phyloP scores from a whole-genome alignment of 1,284 basidiomycete species.

The Porogramme epimiltina region DNA sequence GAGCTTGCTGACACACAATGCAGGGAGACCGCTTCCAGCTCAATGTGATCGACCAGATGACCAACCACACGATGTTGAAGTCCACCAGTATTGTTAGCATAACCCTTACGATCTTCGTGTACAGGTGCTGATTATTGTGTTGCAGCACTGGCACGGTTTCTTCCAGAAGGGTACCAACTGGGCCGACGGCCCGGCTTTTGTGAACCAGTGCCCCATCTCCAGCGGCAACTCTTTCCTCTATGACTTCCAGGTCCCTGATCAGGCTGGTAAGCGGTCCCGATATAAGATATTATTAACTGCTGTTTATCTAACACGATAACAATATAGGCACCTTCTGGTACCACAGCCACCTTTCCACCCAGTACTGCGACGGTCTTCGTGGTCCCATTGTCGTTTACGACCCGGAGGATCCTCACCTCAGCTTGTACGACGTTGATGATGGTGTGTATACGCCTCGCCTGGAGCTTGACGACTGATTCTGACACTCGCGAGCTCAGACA shows the following conservation, averaged over 20 bases:
- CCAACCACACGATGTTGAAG: slow-evolving; percentile 31
- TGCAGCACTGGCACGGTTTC: slow-evolving; percentile 38
- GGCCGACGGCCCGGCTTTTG: slow-evolving; percentile 19
- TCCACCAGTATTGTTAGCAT: slow-evolving; percentile 33
- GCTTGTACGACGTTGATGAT: slow-evolving; percentile 45
- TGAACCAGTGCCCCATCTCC: slow-evolving; percentile 38
- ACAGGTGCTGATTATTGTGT: slow-evolving; percentile 4
- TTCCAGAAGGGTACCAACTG: slow-evolving; percentile 29
- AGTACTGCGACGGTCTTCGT: slow-evolving; percentile 35
- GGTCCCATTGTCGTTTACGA: slow-evolving; percentile 43
- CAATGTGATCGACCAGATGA: slow-evolving; percentile 4
- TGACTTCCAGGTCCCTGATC: slow-evolving; percentile 30
- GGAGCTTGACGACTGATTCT: neutral
- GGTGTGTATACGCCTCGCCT: slow-evolving; percentile 23
- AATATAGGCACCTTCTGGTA: slow-evolving; percentile 27
- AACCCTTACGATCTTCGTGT: slow-evolving; percentile 2
- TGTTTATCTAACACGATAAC: slow-evolving; percentile 6
- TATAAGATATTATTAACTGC: no score
- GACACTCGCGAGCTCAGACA: slow-evolving; percentile 15
- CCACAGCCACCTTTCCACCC: slow-evolving; percentile 26
- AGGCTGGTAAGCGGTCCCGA: slow-evolving; percentile 27
- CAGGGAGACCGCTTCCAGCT: slow-evolving; percentile 29
- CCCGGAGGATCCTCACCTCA: slow-evolving; percentile 38
- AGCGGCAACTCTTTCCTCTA: slow-evolving; percentile 44
- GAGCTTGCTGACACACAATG: neutral